Base-by-base conservation (phyloP, 2,329 filamentous ascomycete genomes). In the Aspergillaceae sp. region DNA sequence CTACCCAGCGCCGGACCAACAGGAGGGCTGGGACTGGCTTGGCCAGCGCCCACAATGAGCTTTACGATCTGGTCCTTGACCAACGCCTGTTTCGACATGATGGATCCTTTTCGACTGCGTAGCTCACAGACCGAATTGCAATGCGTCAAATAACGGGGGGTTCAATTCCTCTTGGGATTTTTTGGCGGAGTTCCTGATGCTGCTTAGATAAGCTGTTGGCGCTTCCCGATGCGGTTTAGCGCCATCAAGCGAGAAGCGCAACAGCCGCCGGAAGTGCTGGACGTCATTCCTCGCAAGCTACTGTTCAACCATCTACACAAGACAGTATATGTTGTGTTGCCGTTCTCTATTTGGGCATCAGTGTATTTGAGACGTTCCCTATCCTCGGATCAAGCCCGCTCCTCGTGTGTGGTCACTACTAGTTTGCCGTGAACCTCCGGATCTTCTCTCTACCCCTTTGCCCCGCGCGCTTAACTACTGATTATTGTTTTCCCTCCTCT, bases 1-100 rank as follows among this genome's bases (percentile, higher is more conserved):
- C 84, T 91, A 72, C 92, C 92, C 55, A 98, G 79, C 45, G 92
- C 92, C 48, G 92, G 92, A 75, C 92, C 92, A 61, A 98, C 90
- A 4, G 92, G 92, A 32, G 92, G 92, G 71, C 89, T 94, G 29
- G 92, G 92, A 61, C 84, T 91, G 49, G 92, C 92, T 69, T 96
- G 88, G 28, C 92, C 92, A 47, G 92, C 92, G 60, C 91, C 92
- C 51, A 98, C 92, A 56, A 98, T 94, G 68, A 98, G 80, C 75
- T 97, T 98, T 66, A 98, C 90, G 49, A 97, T 83, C 70, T 87
- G 82, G 62, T 94, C 77, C 52, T 69, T 73, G 53, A 70, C 65
- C 46, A 77, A 58, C 41, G 66, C 68, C 61, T 73, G 76, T 53
- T 67, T 69, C 43, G 77, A 72, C 76, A 79, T 79, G 56, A 47